Evolutionary conservation across 257 asterid genomes (phyloP).

Genomic region (Prunella vulgaris): DNA sequence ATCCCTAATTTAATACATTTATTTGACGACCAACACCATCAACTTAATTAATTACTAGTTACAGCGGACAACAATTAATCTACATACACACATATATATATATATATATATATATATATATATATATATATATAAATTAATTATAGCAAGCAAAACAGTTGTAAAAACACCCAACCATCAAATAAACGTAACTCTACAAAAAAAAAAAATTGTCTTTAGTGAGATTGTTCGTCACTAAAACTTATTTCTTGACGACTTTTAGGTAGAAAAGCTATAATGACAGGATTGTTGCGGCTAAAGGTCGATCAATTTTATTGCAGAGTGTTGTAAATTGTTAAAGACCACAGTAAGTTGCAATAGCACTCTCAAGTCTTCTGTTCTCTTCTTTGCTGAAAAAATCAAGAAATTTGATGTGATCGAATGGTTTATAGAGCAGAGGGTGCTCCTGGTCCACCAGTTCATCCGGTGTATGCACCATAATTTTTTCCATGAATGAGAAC

Average conservation of each 20-base stretch:
- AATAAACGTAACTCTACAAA: not conserved
- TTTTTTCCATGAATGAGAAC: slow-evolving; percentile 58
- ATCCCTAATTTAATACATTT: too few species aligned
- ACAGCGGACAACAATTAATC: not conserved
- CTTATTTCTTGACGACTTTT: too few species aligned
- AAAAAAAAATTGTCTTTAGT: too few species aligned
- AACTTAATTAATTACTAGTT: not conserved
- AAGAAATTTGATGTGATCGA: slow-evolving; percentile 55
- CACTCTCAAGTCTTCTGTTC: slow-evolving; percentile 53
- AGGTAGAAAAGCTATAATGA: too few species aligned
- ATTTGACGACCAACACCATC: not conserved
- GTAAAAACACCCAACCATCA: not conserved
- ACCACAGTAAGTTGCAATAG: slow-evolving; percentile 60
- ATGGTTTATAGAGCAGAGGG: slow-evolving; percentile 49
- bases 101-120: too few species aligned
- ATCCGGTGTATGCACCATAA: slow-evolving; percentile 42
- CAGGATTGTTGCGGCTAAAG: too few species aligned
- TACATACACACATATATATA: too few species aligned
- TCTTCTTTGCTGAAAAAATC: slow-evolving; percentile 60
- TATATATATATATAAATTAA: not conserved
- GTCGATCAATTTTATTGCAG: too few species aligned
- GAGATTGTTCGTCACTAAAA: too few species aligned
- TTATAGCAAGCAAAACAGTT: not conserved
- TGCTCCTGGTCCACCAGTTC: slow-evolving; percentile 56
- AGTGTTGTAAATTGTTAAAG: slow-evolving; percentile 17